A percentile compares a stretch with the other conserved stretches of the same genome.
These are phyloP conservation scores for Russula foetens DNA, from an alignment of 768 basidiomycete genomes.

Conservation along the genomic window DNA sequence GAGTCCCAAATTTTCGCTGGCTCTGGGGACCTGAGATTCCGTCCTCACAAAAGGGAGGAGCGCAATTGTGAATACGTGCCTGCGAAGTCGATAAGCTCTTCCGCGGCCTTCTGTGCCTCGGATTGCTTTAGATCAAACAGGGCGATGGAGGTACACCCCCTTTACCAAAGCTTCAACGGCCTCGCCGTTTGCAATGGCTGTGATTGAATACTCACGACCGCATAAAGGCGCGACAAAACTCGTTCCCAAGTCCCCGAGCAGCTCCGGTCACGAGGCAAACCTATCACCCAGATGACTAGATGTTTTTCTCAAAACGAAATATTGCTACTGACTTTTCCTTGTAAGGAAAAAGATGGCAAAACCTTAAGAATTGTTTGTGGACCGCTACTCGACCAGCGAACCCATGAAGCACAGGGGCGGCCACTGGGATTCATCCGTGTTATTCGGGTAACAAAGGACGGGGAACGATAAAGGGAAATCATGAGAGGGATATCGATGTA, in stretches of 20 bases:
- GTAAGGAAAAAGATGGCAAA: constrained; percentile 71
- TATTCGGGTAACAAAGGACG: not conserved
- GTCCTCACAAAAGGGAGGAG: constrained; percentile 3
- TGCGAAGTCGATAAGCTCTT: constrained; percentile 52
- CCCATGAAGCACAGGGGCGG: not conserved
- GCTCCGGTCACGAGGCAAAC: constrained; percentile 92
- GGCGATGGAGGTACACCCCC: constrained; percentile 74
- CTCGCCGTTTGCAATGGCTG: not conserved
- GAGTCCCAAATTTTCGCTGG: constrained; percentile 44
- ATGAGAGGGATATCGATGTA: not conserved
- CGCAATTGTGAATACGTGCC: constrained; percentile 34
- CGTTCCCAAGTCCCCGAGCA: constrained; percentile 82
- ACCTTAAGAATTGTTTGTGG: constrained; percentile 33
- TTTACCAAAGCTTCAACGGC: constrained; percentile 24
- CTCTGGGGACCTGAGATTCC: constrained; percentile 33
- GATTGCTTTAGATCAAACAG: constrained; percentile 73
- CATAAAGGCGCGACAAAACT: constrained; percentile 86
- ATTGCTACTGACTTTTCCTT: constrained; percentile 49
- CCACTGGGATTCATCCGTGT: not conserved
- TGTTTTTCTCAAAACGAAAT: not conserved
- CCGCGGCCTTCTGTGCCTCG: constrained; percentile 59
- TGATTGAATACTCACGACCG: constrained; percentile 52
- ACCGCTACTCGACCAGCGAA: constrained; percentile 15
- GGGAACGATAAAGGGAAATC: not conserved
- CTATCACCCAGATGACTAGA: constrained; percentile 29